A percentile compares a stretch with the other conserved stretches of the same genome.
Conservation (phyloP, 2,329 filamentous ascomycete species). For the Colletotrichum graminicola region DNA sequence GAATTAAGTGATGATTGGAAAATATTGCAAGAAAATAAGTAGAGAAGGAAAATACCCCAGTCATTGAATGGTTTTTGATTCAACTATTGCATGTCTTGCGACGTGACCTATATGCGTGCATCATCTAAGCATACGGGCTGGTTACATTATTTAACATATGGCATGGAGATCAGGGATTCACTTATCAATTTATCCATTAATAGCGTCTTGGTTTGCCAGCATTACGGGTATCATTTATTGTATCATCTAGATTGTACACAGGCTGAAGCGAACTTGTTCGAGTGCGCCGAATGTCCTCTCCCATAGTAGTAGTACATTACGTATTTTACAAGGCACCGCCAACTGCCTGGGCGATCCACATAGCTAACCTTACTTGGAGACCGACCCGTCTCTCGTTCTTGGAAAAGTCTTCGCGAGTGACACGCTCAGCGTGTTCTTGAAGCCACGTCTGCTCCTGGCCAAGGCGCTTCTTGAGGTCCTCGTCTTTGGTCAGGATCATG, state of each 20-base stretch:
- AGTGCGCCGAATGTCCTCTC: background rate
- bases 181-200: background rate
- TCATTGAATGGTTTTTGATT: background rate
- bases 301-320: background rate
- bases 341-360: slow-evolving; percentile 91
- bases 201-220: background rate
- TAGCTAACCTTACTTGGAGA: slow-evolving; percentile 85
- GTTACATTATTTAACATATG: background rate
- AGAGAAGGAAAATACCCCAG: background rate
- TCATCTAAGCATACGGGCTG: background rate
- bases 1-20: background rate
- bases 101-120: background rate
- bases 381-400: slow-evolving; percentile 86
- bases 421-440: slow-evolving; percentile 76
- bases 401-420: slow-evolving; percentile 83
- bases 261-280: background rate
- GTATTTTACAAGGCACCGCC: slow-evolving; percentile 83
- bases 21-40: background rate
- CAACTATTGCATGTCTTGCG: background rate
- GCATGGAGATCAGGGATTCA: background rate
- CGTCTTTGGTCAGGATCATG: slow-evolving; percentile 84
- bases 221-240: slow-evolving; percentile 27
- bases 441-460: slow-evolving; percentile 85
- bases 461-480: slow-evolving; percentile 77
- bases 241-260: background rate